These are phyloP conservation scores for Cyberlindnera euphorbiiphila DNA, from an alignment of 805 yeast genomes.

Conservation along the genomic window DNA sequence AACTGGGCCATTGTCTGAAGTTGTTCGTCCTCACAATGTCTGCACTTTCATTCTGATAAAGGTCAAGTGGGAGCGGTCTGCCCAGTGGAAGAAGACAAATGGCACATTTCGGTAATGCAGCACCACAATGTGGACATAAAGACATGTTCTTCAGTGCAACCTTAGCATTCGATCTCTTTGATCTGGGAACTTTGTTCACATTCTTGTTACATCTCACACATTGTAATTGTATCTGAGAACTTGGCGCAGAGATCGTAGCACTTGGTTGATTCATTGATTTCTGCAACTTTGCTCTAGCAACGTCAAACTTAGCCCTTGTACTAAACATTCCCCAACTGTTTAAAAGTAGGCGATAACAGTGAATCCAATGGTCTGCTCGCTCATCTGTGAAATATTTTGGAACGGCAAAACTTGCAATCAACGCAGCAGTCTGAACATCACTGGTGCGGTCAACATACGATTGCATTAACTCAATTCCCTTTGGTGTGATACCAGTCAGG, in stretches of 20 bases:
- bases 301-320: conserved; percentile 82
- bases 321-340: conserved; percentile 80
- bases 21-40: conserved; percentile 23
- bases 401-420: conserved; percentile 74
- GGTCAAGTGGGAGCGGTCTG: conserved; percentile 44
- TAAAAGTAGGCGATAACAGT: conserved; percentile 59
- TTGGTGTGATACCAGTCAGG: conserved; percentile 86
- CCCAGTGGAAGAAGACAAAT: conserved; percentile 83
- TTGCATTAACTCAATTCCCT: conserved; percentile 77
- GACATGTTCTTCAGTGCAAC: conserved; percentile 10
- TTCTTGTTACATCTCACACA: conserved; percentile 81
- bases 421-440: conserved; percentile 89
- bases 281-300: conserved; percentile 64
- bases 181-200: conserved; percentile 39
- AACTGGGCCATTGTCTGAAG: conserved; percentile 83
- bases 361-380: conserved; percentile 76
- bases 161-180: conserved; percentile 11
- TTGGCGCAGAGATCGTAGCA: conserved; percentile 38
- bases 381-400: conserved; percentile 77
- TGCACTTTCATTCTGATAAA: conserved; percentile 9
- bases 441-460: conserved; percentile 83
- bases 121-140: conserved; percentile 80
- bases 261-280: conserved; percentile 43
- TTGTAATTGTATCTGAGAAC: conserved; percentile 75
- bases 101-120: conserved; percentile 85